A percentile compares a stretch with the other conserved stretches of the same genome.
phyloP scores from a whole-genome alignment of 2,329 filamentous ascomycete species.

The Pseudocercospora macadamiae region DNA sequence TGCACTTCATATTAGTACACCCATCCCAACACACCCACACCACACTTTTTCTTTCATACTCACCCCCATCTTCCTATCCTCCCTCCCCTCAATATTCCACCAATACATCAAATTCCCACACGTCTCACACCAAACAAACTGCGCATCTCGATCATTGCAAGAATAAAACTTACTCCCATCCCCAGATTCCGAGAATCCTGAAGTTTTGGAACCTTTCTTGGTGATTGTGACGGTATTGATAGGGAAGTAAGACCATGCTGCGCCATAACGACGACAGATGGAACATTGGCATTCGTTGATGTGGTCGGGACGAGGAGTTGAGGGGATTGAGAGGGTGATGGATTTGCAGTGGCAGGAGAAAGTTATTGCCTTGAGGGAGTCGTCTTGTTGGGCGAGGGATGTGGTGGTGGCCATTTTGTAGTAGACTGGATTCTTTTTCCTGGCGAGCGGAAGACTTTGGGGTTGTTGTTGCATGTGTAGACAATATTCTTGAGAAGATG shows the following conservation, averaged over 20 bases:
- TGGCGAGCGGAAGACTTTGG: background rate
- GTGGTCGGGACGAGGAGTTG: conserved; percentile 15
- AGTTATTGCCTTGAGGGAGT: background rate
- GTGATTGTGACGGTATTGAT: conserved; percentile 5
- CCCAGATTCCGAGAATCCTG: background rate
- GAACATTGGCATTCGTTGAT: conserved; percentile 35
- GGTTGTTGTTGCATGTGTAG: background rate
- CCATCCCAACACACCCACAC: too few relatives aligned
- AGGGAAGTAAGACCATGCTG: conserved; percentile 34
- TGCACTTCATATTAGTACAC: too few relatives aligned
- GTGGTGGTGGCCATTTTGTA: background rate
- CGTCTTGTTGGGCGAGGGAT: background rate
- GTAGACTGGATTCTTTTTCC: background rate
- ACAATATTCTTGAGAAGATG: too few relatives aligned
- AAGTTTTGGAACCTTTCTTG: background rate
- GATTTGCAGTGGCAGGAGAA: conserved; percentile 33
- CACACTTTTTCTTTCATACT: too few relatives aligned
- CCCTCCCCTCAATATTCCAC: background rate
- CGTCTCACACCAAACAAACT: conserved; percentile 10
- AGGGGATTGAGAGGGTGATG: conserved; percentile 29
- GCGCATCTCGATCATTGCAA: background rate
- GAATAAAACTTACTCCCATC: background rate
- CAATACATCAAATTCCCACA: conserved; percentile 14
- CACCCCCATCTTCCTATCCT: conserved; percentile 10
- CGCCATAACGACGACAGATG: conserved; percentile 35